These are phyloP conservation scores for Solanum medicagineum DNA, from an alignment of 257 asterid genomes.

Conservation along the genomic window DNA sequence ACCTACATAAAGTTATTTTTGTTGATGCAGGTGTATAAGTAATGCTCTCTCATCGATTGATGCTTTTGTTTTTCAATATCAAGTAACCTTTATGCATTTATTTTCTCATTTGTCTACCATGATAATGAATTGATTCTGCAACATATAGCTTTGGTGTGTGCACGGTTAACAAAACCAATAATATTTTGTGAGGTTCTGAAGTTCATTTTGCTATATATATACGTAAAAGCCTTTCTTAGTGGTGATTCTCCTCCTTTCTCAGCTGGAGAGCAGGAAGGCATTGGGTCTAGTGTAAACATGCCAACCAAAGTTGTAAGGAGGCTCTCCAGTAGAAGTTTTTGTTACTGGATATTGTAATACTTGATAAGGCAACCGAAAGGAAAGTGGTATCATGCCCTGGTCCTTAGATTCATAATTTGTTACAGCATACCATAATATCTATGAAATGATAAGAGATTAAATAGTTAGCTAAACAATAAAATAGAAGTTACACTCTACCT, in stretches of 20 bases:
- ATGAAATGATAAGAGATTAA: neutral
- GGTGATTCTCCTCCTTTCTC: slow-evolving; percentile 86
- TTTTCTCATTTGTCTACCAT: neutral
- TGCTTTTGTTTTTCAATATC: neutral
- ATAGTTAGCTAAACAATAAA: neutral
- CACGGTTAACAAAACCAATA: neutral
- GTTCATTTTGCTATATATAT: slow-evolving; percentile 3
- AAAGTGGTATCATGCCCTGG: slow-evolving; percentile 53
- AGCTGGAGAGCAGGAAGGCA: slow-evolving; percentile 82
- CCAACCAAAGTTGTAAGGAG: slow-evolving; percentile 41
- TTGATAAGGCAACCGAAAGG: slow-evolving; percentile 67
- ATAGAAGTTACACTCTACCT: neutral
- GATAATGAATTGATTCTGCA: neutral
- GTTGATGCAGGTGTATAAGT: neutral
- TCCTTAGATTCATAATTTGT: slow-evolving; percentile 49
- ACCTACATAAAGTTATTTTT: neutral
- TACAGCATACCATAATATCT: too few species aligned
- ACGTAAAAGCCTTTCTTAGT: slow-evolving; percentile 89
- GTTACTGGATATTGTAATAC: slow-evolving; percentile 87
- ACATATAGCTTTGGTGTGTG: neutral
- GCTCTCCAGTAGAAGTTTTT: slow-evolving; percentile 64
- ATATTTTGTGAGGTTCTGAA: neutral
- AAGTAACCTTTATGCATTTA: neutral
- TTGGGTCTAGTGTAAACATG: slow-evolving; percentile 67
- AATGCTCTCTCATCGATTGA: neutral